Evolutionary conservation across 192 early-diverging fungal species (phyloP).

Genomic region (Backusella australiensis): DNA sequence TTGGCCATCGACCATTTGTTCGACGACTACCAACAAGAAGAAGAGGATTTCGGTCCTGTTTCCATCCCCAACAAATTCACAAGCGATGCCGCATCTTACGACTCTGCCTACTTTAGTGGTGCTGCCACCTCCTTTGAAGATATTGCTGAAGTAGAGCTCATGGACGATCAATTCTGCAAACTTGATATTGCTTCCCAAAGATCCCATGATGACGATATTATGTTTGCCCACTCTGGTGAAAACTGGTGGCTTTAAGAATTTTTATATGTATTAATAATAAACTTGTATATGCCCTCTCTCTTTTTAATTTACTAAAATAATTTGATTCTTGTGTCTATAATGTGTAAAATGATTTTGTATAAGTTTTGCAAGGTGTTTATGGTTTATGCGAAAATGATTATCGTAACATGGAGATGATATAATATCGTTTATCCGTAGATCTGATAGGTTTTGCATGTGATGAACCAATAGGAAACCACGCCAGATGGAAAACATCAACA

Average conservation of each 20-base stretch:
- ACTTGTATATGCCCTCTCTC: not conserved
- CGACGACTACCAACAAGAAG: not conserved
- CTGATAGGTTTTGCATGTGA: not conserved
- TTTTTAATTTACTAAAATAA: not conserved
- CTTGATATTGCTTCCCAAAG: not conserved
- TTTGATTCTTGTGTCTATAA: not conserved
- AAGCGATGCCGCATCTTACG: not conserved
- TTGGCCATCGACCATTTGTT: constrained; percentile 14
- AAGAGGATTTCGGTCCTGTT: constrained; percentile 26
- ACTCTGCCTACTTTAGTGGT: constrained; percentile 22
- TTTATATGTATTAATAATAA: constrained; percentile 4
- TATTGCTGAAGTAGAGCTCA: constrained; percentile 11
- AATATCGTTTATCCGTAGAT: not conserved
- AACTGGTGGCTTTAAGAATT: not conserved
- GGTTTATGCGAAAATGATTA: too few relatives aligned
- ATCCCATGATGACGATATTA: not conserved
- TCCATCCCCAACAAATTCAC: constrained; percentile 20
- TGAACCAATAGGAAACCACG: not conserved
- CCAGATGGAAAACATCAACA: not conserved
- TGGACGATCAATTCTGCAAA: not conserved
- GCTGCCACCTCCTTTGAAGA: constrained; percentile 16
- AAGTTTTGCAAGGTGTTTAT: not conserved
- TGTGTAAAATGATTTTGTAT: not conserved
- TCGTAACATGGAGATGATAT: too few relatives aligned
- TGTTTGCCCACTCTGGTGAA: constrained; percentile 6